A percentile compares a stretch with the other conserved stretches of the same genome.
phyloP scores from a whole-genome alignment of 2,329 filamentous ascomycete species.

The Ceratocystis destructans region DNA sequence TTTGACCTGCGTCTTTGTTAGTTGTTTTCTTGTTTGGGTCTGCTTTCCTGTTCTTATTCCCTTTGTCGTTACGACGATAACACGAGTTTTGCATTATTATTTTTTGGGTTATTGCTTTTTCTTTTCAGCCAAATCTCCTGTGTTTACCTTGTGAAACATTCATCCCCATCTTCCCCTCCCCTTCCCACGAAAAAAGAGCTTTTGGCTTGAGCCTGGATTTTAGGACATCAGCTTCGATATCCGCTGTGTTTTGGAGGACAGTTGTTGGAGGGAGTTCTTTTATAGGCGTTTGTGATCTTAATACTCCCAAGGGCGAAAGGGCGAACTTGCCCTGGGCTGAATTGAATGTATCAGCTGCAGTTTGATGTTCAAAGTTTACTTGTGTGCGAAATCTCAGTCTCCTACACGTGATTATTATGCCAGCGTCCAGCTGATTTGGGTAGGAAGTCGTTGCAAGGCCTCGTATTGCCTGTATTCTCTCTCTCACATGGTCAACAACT shows the following conservation, averaged over 20 bases:
- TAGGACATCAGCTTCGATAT: constrained; percentile 2
- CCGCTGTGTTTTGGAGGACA: not conserved
- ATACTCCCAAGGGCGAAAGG: not conserved
- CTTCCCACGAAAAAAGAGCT: too few relatives aligned
- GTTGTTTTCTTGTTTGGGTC: not conserved
- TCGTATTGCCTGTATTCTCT: not conserved
- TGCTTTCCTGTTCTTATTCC: constrained; percentile 14
- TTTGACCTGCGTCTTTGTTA: constrained; percentile 4
- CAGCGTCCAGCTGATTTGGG: too few relatives aligned
- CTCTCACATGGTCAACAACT: too few relatives aligned
- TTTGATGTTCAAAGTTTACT: not conserved
- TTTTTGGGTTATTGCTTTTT: constrained; percentile 2
- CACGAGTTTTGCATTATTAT: constrained; percentile 10
- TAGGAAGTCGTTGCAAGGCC: not conserved
- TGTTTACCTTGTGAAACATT: not conserved
- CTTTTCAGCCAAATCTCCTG: not conserved
- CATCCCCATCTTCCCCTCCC: too few relatives aligned
- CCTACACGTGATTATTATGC: too few relatives aligned
- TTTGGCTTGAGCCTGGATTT: not conserved
- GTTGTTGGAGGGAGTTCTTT: not conserved
- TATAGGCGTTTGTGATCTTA: constrained; percentile 6
- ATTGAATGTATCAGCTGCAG: not conserved
- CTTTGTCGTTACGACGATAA: constrained; percentile 18
- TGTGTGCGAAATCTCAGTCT: too few relatives aligned
- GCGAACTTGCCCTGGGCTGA: not conserved